Conservation (phyloP, 1,284 basidiomycete species). For the Malassezia vespertilionis region DNA sequence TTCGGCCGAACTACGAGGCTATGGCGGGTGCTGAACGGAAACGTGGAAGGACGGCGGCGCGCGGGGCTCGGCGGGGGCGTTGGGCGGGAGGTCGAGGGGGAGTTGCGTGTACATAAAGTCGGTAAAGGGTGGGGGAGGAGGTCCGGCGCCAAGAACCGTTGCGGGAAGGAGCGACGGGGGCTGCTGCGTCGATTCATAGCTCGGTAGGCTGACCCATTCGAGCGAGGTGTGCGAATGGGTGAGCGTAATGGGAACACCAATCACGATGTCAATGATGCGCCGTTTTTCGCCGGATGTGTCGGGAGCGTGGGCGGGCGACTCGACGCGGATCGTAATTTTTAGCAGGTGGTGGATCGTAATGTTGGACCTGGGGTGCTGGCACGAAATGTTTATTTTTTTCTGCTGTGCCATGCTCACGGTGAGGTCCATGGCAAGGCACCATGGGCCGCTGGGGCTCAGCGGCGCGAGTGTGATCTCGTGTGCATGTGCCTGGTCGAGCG, state of each 20-base stretch:
- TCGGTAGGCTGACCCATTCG: constrained; percentile 39
- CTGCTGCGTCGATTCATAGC: constrained; percentile 24
- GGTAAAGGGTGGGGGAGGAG: background rate
- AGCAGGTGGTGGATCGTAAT: constrained; percentile 68
- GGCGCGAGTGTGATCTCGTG: constrained; percentile 49
- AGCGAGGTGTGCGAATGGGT: constrained; percentile 34
- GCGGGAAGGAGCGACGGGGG: constrained; percentile 2
- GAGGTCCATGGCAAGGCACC: constrained; percentile 51
- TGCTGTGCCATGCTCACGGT: constrained; percentile 38
- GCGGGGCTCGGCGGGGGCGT: background rate
- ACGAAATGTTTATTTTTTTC: constrained; percentile 62
- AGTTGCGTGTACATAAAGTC: constrained; percentile 4
- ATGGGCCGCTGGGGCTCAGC: constrained; percentile 53
- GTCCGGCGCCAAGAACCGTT: background rate
- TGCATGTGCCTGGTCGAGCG: constrained; percentile 24
- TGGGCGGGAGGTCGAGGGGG: background rate
- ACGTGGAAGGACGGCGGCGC: background rate
- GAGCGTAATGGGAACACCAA: constrained; percentile 64
- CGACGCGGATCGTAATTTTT: constrained; percentile 73
- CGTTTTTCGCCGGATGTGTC: background rate
- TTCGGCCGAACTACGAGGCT: constrained; percentile 5
- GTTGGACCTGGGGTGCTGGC: constrained; percentile 69
- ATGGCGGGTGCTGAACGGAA: background rate
- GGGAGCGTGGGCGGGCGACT: constrained; percentile 45
- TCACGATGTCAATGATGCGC: constrained; percentile 69